These are phyloP conservation scores for Oldenlandia corymbosa DNA, from an alignment of 257 asterid genomes.

Conservation along the genomic window DNA sequence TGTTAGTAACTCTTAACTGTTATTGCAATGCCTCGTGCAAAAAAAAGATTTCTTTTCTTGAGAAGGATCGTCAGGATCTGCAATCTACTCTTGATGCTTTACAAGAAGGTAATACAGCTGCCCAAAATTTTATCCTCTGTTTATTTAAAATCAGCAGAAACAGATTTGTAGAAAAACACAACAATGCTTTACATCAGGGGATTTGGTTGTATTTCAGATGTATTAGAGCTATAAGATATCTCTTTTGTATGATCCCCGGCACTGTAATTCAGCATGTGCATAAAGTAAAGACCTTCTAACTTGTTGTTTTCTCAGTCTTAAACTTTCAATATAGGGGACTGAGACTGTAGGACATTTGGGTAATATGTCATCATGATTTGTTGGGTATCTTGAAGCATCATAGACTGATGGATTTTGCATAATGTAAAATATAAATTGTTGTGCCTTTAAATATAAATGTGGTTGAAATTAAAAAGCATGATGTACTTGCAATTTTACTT, in stretches of 20 bases:
- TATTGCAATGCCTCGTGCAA: conserved; percentile 34
- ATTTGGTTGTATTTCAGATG: neutral
- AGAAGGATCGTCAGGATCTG: conserved; percentile 88
- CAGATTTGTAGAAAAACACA: no score
- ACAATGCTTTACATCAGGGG: neutral
- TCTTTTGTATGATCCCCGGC: neutral
- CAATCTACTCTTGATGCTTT: conserved; percentile 80
- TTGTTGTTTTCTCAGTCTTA: no score
- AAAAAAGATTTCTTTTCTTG: conserved; percentile 74
- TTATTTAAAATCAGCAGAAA: no score
- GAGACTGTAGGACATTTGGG: neutral
- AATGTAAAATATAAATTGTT: neutral
- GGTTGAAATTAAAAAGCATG: conserved; percentile 1
- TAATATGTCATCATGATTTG: neutral
- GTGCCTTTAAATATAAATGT: no score
- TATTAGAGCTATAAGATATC: neutral
- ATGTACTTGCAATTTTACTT: neutral
- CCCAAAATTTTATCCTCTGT: neutral
- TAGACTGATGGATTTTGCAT: neutral
- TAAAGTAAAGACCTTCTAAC: no score
- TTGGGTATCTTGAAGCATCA: no score
- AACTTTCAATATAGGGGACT: neutral
- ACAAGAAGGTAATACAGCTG: conserved; percentile 61
- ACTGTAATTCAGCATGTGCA: no score
- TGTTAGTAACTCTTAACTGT: neutral